Evolutionary conservation across 208 protist species (phyloP), one percentile per base, ranked within the genome.

Genomic region (Blechomonas ayalai): DNA sequence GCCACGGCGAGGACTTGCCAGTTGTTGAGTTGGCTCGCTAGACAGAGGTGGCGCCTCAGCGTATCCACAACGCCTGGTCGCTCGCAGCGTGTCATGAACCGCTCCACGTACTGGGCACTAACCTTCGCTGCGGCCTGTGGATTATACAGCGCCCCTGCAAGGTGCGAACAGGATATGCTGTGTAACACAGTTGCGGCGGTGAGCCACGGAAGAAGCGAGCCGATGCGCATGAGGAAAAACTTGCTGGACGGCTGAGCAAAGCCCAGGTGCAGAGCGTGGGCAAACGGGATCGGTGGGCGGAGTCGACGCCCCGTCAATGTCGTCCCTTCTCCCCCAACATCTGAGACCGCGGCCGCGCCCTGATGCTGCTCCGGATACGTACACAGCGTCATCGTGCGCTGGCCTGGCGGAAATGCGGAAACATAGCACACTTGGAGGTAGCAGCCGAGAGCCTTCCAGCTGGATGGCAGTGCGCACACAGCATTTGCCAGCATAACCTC

Each of bases 1-100:
- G 64, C 36, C 20, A 92, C 70, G 27, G 83, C 83, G 31, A 50
- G 59, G 10, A 60, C 55, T 47, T 92, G 83, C 63, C 71, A 77
- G 15, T 76, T 58, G 43, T 92, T 88, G 9, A 89, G 60, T 24
- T 27, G 45, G 27, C 32, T 22, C 28, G 53, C 43, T 19, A 80
- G 49, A 7, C 80, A 24, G 51, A 92, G 26, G 2, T 52, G 60
- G 7, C 16, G 23, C 0, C 59, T 40, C 34, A 47, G 20, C 22
- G 37, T 25, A 32, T 19, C 27, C 10, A 49, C 22, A 18, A 22
- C 61, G 28, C 46, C 23, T 6, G 52, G 3, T 27, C 22, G 19
- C 28, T 54, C 29, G 16, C 78, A 50, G 10, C 68, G 9, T n/a
- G 45, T 19, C 20, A 58, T 37, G 37, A 79, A 23, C 18, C 49